These are phyloP conservation scores for Hippophae tibetana DNA, from an alignment of 306 rosid species.

Conservation along the genomic window DNA sequence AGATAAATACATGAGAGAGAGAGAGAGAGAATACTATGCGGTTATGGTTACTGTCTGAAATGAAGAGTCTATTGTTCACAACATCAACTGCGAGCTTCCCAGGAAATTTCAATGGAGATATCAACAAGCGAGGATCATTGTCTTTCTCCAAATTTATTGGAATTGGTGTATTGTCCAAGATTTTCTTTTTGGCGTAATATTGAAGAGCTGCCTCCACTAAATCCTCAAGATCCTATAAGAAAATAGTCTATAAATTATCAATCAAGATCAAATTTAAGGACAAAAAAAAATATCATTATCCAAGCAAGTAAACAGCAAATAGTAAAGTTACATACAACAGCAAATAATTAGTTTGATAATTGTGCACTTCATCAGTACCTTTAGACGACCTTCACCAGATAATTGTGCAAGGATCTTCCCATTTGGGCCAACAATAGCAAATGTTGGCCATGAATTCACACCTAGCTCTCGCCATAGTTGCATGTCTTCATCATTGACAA, in stretches of 20 bases:
- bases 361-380: conserved; percentile 42
- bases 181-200: conserved; percentile 65
- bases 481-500: conserved; percentile 96
- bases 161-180: conserved; percentile 55
- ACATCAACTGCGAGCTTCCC: conserved; percentile 86
- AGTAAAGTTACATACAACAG: no score
- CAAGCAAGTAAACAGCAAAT: no score
- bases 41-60: conserved; percentile 93
- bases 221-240: conserved; percentile 76
- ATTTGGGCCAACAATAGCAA: conserved; percentile 72
- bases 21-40: conserved; percentile 61
- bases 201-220: conserved; percentile 89
- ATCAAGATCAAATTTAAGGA: background rate
- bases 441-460: conserved; percentile 92
- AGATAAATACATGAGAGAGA: conserved; percentile 3
- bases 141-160: conserved; percentile 71
- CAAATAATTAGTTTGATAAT: background rate
- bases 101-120: conserved; percentile 93
- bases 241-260: conserved; percentile 4
- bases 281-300: background rate
- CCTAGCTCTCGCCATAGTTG: conserved; percentile 85
- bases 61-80: conserved; percentile 86
- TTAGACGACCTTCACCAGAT: conserved; percentile 84
- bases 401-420: conserved; percentile 87
- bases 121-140: conserved; percentile 69